Evolutionary conservation across 2,329 filamentous ascomycete genomes (phyloP).

Genomic region (Fonsecaea pedrosoi): DNA sequence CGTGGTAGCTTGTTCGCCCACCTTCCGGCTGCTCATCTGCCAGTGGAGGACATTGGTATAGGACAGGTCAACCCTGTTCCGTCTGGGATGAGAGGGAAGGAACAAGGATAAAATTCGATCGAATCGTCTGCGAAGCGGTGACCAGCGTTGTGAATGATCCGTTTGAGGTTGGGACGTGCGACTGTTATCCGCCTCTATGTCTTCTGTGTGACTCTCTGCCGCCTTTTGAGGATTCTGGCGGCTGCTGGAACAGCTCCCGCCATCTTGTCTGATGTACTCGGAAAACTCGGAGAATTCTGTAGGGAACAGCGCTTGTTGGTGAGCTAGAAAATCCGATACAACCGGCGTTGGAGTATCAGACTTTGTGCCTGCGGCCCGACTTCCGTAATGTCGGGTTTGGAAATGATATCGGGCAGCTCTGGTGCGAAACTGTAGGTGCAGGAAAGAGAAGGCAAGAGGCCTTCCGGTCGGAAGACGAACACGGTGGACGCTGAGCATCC

Average conservation of each 20-base stretch:
- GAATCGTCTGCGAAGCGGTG: slow-evolving; percentile 10
- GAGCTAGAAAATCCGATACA: slow-evolving; percentile 10
- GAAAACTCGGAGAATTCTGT: slow-evolving; percentile 19
- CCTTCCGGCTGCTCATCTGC: slow-evolving; percentile 14
- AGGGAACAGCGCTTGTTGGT: slow-evolving; percentile 10
- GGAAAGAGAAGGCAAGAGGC: neutral
- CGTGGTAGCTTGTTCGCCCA: slow-evolving; percentile 27
- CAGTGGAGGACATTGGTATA: slow-evolving; percentile 25
- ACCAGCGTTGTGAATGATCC: neutral
- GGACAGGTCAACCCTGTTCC: slow-evolving; percentile 29
- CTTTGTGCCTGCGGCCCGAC: neutral
- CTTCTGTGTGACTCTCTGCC: neutral
- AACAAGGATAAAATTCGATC: slow-evolving; percentile 25
- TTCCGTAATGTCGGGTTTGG: slow-evolving; percentile 2
- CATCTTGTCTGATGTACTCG: slow-evolving; percentile 13
- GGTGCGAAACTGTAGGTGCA: neutral
- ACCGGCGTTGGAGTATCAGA: neutral
- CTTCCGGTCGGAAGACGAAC: slow-evolving; percentile 12
- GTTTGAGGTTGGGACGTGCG: neutral
- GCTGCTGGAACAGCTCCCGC: neutral
- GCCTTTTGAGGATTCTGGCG: neutral
- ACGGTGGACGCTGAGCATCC: slow-evolving; percentile 31
- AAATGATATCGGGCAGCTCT: neutral
- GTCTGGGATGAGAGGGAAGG: slow-evolving; percentile 24
- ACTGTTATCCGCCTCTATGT: neutral